A percentile compares a stretch with the other conserved stretches of the same genome.
Evolutionary conservation across 129 eudicot genomes (phyloP).

Genomic region (Flaveria ramosissima): DNA sequence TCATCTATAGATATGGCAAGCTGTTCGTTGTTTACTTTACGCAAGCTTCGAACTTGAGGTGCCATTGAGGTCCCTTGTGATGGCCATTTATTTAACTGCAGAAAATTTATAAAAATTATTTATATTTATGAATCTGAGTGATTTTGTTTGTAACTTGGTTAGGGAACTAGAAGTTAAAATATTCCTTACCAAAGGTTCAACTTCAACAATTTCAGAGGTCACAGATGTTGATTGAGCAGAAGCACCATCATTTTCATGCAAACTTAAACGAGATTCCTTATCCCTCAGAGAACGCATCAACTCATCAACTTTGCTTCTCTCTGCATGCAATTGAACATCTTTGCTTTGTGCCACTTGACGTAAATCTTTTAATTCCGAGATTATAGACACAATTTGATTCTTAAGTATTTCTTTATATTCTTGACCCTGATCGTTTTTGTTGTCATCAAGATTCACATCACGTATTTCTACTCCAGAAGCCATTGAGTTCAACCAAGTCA

Average conservation of each 20-base stretch:
- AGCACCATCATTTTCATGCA: slow-evolving; percentile 48
- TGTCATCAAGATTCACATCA: slow-evolving; percentile 41
- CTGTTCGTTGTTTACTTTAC: slow-evolving; percentile 83
- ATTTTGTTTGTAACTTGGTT: neutral
- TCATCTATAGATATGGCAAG: slow-evolving; percentile 91
- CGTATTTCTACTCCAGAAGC: slow-evolving; percentile 46
- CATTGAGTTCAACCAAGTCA: slow-evolving; percentile 65
- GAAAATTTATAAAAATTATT: neutral
- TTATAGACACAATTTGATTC: slow-evolving; percentile 50
- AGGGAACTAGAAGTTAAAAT: neutral
- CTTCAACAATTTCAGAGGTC: slow-evolving; percentile 76
- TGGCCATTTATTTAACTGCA: slow-evolving; percentile 77
- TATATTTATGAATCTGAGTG: slow-evolving; percentile 9
- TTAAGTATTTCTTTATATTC: slow-evolving; percentile 58
- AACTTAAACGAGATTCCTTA: slow-evolving; percentile 58
- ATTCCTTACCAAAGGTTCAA: slow-evolving; percentile 68
- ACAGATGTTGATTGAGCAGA: slow-evolving; percentile 44
- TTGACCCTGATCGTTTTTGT: slow-evolving; percentile 31
- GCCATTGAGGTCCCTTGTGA: slow-evolving; percentile 56
- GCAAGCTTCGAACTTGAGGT: slow-evolving; percentile 91
- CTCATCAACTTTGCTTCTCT: slow-evolving; percentile 67
- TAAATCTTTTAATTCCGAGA: slow-evolving; percentile 68
- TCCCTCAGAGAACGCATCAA: slow-evolving; percentile 51
- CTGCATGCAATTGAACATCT: slow-evolving; percentile 56
- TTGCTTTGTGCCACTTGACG: slow-evolving; percentile 56